phyloP scores from a whole-genome alignment of 2,329 filamentous ascomycete genomes.

The Chrysoporthe deuterocubensis region DNA sequence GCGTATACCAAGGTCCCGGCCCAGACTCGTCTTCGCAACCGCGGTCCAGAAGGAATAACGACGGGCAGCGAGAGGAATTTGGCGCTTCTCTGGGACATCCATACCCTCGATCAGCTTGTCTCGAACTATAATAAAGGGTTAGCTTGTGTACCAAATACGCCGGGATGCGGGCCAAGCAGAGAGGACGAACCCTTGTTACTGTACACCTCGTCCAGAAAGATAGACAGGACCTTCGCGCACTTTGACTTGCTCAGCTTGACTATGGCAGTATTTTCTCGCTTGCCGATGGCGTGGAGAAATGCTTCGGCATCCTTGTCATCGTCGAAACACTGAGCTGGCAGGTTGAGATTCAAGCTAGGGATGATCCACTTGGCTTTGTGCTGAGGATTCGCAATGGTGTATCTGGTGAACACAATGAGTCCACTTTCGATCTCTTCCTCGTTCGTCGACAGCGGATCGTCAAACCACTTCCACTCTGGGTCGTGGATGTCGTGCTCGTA shows the following conservation, averaged over 20 bases:
- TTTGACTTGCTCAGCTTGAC: background rate
- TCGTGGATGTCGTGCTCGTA: slow-evolving; percentile 2
- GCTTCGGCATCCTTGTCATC: background rate
- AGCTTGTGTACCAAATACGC: background rate
- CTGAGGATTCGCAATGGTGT: background rate
- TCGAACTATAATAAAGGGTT: background rate
- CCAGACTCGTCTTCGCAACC: background rate
- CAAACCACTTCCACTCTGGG: background rate
- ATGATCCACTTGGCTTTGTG: background rate
- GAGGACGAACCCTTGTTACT: background rate
- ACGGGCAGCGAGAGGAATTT: background rate
- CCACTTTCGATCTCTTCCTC: background rate
- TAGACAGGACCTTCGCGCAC: background rate
- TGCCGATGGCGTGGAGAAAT: background rate
- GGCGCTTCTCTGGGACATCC: background rate
- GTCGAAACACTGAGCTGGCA: slow-evolving; percentile 7
- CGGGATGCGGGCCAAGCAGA: background rate
- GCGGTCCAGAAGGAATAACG: slow-evolving; percentile 3
- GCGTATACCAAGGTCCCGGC: background rate
- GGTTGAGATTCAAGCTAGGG: background rate
- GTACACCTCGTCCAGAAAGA: background rate
- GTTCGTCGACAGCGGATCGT: background rate
- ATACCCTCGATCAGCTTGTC: background rate
- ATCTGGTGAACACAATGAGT: background rate
- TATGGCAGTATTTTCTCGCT: background rate